Evolutionary conservation across 2,329 filamentous ascomycete species (phyloP).

Genomic region (Incumbomyces delicatus): DNA sequence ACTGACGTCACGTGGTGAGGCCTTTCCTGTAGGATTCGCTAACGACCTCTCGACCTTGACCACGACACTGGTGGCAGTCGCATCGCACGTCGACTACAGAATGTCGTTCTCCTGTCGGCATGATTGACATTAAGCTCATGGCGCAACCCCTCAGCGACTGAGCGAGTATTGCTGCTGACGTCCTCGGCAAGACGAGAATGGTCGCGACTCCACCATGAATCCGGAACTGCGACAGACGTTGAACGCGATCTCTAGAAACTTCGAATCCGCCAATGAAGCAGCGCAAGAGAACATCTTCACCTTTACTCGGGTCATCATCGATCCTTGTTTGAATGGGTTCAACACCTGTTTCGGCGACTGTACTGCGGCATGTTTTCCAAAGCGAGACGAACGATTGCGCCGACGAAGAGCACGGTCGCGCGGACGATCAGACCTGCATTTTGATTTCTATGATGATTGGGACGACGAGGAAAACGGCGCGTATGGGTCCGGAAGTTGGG

Average conservation of each 20-base stretch:
- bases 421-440: conserved; percentile 68
- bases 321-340: conserved; percentile 65
- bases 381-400: conserved; percentile 62
- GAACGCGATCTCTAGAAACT: conserved; percentile 83
- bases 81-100: too few relatives aligned
- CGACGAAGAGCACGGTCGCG: conserved; percentile 51
- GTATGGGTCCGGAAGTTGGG: conserved; percentile 59
- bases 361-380: conserved; percentile 58
- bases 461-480: conserved; percentile 53
- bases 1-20: conserved; percentile 1
- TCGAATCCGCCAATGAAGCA: conserved; percentile 81
- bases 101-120: too few relatives aligned
- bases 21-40: neutral
- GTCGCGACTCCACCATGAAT: conserved; percentile 16
- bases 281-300: conserved; percentile 87
- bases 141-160: neutral
- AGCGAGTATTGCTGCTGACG: neutral
- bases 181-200: neutral
- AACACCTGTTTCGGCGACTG: conserved; percentile 55
- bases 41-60: too few relatives aligned
- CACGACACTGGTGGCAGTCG: too few relatives aligned
- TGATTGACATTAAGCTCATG: neutral
- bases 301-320: conserved; percentile 76
- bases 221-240: conserved; percentile 68
- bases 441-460: conserved; percentile 99